Base-by-base conservation (phyloP, 2,329 filamentous ascomycete genomes). In the Paecilomyces formosus region DNA sequence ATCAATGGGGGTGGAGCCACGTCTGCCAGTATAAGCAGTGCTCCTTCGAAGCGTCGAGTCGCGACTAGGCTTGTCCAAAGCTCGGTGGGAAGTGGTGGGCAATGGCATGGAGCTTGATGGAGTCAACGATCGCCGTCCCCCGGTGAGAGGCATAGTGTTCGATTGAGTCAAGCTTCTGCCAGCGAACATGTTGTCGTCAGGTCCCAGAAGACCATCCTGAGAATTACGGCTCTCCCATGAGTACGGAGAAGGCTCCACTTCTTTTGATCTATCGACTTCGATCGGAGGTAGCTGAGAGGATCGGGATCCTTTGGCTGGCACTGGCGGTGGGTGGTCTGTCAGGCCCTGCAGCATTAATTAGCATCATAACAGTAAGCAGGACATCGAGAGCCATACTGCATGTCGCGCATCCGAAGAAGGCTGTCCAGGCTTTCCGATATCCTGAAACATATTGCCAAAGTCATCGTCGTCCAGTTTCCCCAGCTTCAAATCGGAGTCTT, bases 161-260 rank as follows among this genome's bases (percentile, higher is more conserved):
- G 58, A 58, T 15, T 57, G 58, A 30, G 62, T 31, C 26, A 57
- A 21, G 15, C 31, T 33, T 60, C 45, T 45, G 45, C 52, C 22
- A 9, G 58, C n/a, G 35, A 56, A 45, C 18, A 28, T 55, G 60
- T 64, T 53, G 63, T 70, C 54, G 61, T 74, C 68, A 53, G 67
- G 64, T 60, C 74, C 65, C 60, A 83, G 79, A 53, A 82, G 70
- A 33, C 77, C 77, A 56, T 83, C 80, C 56, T 73, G 73, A 2
- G 81, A 82, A 55, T 77, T 75, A 56, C 76, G 78, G 64, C 80
- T 82, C 56, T 76, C 77, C 78, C 78, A 82, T 28, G 81, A 82
- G 62, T 78, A 78, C 56, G 79, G 78, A 15, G 80, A 79, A 18
- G 76, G 70, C 56, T 81, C 78, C 18, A 80, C 70, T 30, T 76